Base-by-base conservation (phyloP, 805 yeast species). In the Yamadazyma kitorensis region DNA sequence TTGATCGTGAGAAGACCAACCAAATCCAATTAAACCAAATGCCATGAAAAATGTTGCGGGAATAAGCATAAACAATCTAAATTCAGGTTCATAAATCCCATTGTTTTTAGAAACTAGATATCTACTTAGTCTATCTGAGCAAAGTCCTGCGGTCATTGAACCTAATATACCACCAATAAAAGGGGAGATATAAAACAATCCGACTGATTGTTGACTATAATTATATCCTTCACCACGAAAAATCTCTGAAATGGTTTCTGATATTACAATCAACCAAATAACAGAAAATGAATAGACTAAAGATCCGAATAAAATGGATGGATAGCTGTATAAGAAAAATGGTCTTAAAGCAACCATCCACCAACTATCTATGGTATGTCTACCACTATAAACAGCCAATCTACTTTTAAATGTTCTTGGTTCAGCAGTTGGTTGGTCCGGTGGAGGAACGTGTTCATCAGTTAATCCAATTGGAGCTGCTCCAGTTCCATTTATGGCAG, bases 81-180 rank as follows among this genome's bases (percentile, higher is more conserved):
- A 76, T 51, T 78, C 84, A 3, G 84, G 83, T 55, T 78, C 84
- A 52, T 78, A 78, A 5, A 72, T 51, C 2, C 83, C 83, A 15
- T 61, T 48, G 41, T 78, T 78, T 27, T 52, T 54, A n/a, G 49
- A 41, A 7, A 74, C 69, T 44, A 78, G 39, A 15, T 26, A 43
- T 15, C 80, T 52, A 7, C 70, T 73, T n/a, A 76, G 25, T 14
- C 61, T 34, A 47, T 78, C 84, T 6, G 77, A 68, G 4, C 65
- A 31, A 16, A 65, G 52, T 4, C 83, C 83, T 4, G 78, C 77
- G 4, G 66, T 51, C 9, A 74, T 55, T 3, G 82, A 75, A 0
- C 84, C 84, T 3, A 76, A 36, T 15, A 72, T 62, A 11, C 82
- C 79, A 0, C 83, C 82, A 7, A 74, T 42, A 41, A 77, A 78